Conservation (phyloP, 768 basidiomycete genomes). For the Agrocybe praecox region DNA sequence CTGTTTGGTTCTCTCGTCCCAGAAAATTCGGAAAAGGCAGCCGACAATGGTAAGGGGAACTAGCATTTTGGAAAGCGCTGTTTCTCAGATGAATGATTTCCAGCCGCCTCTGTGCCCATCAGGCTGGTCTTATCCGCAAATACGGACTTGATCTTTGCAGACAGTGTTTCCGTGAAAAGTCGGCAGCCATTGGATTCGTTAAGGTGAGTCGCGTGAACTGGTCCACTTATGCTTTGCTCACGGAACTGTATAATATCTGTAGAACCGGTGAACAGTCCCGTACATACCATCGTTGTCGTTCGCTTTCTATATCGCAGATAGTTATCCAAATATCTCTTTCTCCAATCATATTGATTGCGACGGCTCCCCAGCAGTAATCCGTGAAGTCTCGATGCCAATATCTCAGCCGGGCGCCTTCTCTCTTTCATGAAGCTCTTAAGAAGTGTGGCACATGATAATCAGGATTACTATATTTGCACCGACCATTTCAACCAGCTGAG, state of each 20-base stretch:
- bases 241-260: not conserved
- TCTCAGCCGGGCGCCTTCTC: too few relatives aligned
- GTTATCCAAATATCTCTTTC: slow-evolving; percentile 11
- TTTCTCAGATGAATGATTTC: slow-evolving; percentile 7
- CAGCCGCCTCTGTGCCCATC: slow-evolving; percentile 95
- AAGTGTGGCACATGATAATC: too few relatives aligned
- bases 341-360: not conserved
- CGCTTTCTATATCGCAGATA: slow-evolving; percentile 11
- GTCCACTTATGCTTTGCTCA: not conserved
- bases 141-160: slow-evolving; percentile 97
- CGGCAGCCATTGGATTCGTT: slow-evolving; percentile 89
- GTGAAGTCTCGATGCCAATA: too few relatives aligned
- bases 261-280: slow-evolving; percentile 29
- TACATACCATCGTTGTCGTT: slow-evolving; percentile 11
- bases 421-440: too few relatives aligned
- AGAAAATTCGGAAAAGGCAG: slow-evolving; percentile 95
- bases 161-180: slow-evolving; percentile 98
- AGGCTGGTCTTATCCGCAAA: slow-evolving; percentile 97
- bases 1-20: slow-evolving; percentile 96
- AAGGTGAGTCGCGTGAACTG: slow-evolving; percentile 60
- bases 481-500: too few relatives aligned
- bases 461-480: too few relatives aligned
- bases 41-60: slow-evolving; percentile 80
- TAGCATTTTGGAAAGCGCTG: not conserved
- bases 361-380: too few relatives aligned